These are phyloP conservation scores for Colletotrichum navitas DNA, from an alignment of 2,329 filamentous ascomycete genomes.

Conservation along the genomic window DNA sequence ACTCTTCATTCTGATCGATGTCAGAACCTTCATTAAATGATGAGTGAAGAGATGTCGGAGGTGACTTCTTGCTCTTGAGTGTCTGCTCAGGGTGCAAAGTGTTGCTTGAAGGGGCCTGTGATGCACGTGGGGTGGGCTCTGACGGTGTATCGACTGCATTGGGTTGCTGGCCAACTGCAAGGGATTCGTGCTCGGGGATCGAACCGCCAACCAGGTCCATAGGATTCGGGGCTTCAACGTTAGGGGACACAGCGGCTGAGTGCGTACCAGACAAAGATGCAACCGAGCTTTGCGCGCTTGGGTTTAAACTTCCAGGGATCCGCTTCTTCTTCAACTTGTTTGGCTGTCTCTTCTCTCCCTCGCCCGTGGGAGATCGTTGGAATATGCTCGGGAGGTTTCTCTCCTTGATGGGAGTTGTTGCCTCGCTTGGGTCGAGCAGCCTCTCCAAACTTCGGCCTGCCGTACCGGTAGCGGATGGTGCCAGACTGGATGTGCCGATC, in stretches of 20 bases:
- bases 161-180: constrained; percentile 19
- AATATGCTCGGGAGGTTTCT: constrained; percentile 78
- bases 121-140: constrained; percentile 61
- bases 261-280: constrained; percentile 72
- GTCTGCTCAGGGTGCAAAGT: constrained; percentile 60
- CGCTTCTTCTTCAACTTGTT: constrained; percentile 94
- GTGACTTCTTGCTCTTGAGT: constrained; percentile 77
- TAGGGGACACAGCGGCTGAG: constrained; percentile 61
- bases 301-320: constrained; percentile 80
- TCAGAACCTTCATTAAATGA: constrained; percentile 86
- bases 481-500: constrained; percentile 46
- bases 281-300: constrained; percentile 91
- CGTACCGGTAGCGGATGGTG: constrained; percentile 48
- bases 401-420: constrained; percentile 72
- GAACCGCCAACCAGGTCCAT: constrained; percentile 53
- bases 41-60: constrained; percentile 82
- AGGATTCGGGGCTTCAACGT: constrained; percentile 60
- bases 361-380: constrained; percentile 73
- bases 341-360: constrained; percentile 76
- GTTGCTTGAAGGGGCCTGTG: constrained; percentile 59
- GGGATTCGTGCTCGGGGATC: constrained; percentile 40
- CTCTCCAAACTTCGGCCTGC: constrained; percentile 64
- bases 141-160: constrained; percentile 48
- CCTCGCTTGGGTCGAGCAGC: constrained; percentile 58
- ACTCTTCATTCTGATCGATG: constrained; percentile 78